phyloP scores from a whole-genome alignment of 495 filamentous ascomycete species.

The Pseudoneurospora amorphoporcata region DNA sequence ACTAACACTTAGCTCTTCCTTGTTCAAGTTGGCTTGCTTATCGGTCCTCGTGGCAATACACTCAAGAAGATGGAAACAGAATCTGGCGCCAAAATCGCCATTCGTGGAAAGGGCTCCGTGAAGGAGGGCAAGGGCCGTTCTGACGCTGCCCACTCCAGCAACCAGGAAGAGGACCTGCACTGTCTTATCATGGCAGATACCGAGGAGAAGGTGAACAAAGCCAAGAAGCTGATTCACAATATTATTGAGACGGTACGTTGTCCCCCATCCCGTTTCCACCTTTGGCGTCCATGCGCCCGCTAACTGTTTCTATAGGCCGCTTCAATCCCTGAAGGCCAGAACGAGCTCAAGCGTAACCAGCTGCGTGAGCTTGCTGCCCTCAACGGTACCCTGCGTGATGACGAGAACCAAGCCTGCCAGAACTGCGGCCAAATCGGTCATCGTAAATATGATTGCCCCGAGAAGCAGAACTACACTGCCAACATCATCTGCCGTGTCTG shows the following conservation, averaged over 20 bases:
- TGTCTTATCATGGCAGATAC: conserved; percentile 99
- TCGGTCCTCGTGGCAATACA: conserved; percentile 98
- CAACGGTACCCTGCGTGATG: conserved; percentile 95
- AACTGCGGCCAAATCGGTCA: conserved; percentile 99
- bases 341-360: conserved; percentile 96
- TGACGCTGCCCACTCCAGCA: conserved; percentile 96
- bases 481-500: conserved; percentile 99
- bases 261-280: not conserved
- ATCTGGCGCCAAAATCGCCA: conserved; percentile 95
- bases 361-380: conserved; percentile 92
- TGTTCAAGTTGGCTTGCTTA: conserved; percentile 99
- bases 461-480: conserved; percentile 94
- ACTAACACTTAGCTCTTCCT: conserved; percentile 87
- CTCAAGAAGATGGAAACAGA: conserved; percentile 99
- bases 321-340: conserved; percentile 95
- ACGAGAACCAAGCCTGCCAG: conserved; percentile 98
- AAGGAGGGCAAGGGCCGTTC: conserved; percentile 99
- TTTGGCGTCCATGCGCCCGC: not conserved
- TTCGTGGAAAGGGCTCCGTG: conserved; percentile 97
- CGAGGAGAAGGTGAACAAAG: conserved; percentile 96
- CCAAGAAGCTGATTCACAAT: conserved; percentile 93
- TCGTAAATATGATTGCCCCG: conserved; percentile 96
- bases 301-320: conserved; percentile 57
- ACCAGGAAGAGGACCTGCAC: conserved; percentile 98
- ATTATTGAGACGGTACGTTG: conserved; percentile 88